These are phyloP conservation scores for Tylopilus vinaceipallidus DNA, from an alignment of 768 basidiomycete species.

Conservation along the genomic window DNA sequence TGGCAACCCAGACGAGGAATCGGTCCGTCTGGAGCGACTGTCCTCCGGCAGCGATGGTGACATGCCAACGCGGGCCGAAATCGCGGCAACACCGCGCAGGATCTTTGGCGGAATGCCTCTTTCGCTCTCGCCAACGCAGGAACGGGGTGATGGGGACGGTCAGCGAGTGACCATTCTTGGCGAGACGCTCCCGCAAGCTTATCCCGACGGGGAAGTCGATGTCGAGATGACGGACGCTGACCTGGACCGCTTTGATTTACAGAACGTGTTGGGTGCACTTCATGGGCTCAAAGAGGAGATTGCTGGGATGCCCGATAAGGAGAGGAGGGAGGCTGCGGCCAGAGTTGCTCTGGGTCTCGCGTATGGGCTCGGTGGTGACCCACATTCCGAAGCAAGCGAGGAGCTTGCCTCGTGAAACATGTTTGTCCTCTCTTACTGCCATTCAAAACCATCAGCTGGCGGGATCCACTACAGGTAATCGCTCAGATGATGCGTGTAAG, in stretches of 20 bases:
- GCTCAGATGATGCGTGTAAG: neutral
- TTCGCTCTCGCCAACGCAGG: conserved; percentile 18
- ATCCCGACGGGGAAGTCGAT: conserved; percentile 15
- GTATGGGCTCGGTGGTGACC: conserved; percentile 48
- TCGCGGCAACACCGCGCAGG: conserved; percentile 44
- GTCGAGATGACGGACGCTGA: conserved; percentile 36
- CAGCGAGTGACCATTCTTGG: neutral
- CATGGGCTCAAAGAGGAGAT: conserved; percentile 77
- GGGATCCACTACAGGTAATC: conserved; percentile 1
- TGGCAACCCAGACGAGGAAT: conserved; percentile 40
- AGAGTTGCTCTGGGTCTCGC: conserved; percentile 70
- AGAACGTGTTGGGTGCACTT: conserved; percentile 55
- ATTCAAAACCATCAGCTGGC: neutral
- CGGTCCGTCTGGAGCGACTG: conserved; percentile 14
- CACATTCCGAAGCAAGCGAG: conserved; percentile 2
- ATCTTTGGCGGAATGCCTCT: conserved; percentile 44
- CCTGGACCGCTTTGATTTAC: conserved; percentile 57
- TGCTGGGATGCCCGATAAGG: conserved; percentile 57
- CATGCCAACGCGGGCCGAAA: conserved; percentile 50
- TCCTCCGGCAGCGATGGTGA: conserved; percentile 18
- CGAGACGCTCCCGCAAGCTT: conserved; percentile 30
- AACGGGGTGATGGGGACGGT: conserved; percentile 2
- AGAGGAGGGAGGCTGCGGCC: conserved; percentile 67
- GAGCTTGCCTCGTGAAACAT: conserved; percentile 10
- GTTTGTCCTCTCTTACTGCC: neutral